Base-by-base conservation (phyloP, 805 yeast genomes). In the Alloascoidea hylecoeti region DNA sequence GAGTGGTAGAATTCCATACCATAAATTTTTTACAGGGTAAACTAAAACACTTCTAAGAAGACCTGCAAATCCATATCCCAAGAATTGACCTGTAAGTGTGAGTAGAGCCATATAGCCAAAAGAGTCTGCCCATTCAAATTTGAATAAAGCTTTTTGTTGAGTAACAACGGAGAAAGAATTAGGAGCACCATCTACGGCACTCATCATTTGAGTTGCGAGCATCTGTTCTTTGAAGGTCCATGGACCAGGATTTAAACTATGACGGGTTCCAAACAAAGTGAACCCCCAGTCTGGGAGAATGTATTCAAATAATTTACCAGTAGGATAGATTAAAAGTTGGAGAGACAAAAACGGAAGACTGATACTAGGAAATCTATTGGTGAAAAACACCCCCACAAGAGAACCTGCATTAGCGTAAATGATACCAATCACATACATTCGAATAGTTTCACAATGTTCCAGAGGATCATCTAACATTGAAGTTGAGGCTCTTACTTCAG, bases 11-110 rank as follows among this genome's bases (percentile, higher is more conserved):
- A 59, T 41, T 2, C 66, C 56, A 28, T 75, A 78, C 80, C 80
- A 75, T 23, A 75, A 49, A 9, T 73, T 60, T 39, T 61, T 55
- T 3, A 57, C 55, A 12, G 75, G 75, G 46, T 72, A 72, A 5
- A 75, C 65, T 2, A 64, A 64, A 19, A 77, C 68, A 42, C 70
- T 67, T 48, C 79, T 65, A 64, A 75, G 64, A 15, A 77, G 48
- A 37, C 80, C 78, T 4, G 84, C 82, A 50, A 78, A 66, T 1
- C 81, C 77, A 48, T 74, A 70, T 16, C 85, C 86, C 45, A 78
- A 55, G 43, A 70, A 72, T 49, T 75, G 78, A 2, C 81, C 64
- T 2, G 78, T 64, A 3, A 75, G 44, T 1, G 70, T 56, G 23
- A 77, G 58, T 27, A 73, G 45, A 13, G 75, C 45, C 52, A 73